Evolutionary conservation across 169 alveolate genomes (phyloP), one percentile per base, ranked within the genome.

Genomic region (Theileria luwenshuni): DNA sequence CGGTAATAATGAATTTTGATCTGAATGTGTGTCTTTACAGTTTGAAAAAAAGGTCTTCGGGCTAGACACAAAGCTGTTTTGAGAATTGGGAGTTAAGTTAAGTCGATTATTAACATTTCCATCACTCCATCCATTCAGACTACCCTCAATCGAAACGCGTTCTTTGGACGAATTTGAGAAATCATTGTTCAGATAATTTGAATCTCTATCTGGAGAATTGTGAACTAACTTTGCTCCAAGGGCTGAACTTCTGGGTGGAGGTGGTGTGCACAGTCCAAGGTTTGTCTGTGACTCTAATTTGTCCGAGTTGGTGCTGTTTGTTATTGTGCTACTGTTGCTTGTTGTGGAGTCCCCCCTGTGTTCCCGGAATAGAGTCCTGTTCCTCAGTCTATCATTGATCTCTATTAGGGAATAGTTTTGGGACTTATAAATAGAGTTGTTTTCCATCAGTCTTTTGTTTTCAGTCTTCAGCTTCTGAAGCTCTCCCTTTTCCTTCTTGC

Each of bases 351-450:
- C 74, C 15, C 68, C 69, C 10, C 47, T 49, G 33, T 79, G 81
- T 2, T 3, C 25, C 30, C 74, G 56, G 48, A 79, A 79, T 28
- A 79, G 67, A 5, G 83, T 79, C 42, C 76, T 79, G 3, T 74
- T 65, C 54, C 87, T 59, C 7, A 79, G 52, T 30, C 87, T 12
- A 42, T 62, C 74, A 63, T 79, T 79, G 13, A 79, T 79, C 68
- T 79, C 87, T 27, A 79, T 79, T 19, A 79, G 76, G 21, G 87
- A 79, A 47, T 59, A 41, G 47, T 79, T 79, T 71, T 79, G 87
- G 62, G 83, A 71, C 68, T 81, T 81, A 1, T 64, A 54, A 51
- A 17, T 69, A 13, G 85, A 73, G 75, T 69, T 69, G 62, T 64
- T 35, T 47, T 81, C 85, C 69, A 64, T 61, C 41, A 81, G 64